Evolutionary conservation across 1,139 yeast genomes (phyloP), one percentile per base, ranked within the genome.

Genomic region (Entelexis sorbosivorans): DNA sequence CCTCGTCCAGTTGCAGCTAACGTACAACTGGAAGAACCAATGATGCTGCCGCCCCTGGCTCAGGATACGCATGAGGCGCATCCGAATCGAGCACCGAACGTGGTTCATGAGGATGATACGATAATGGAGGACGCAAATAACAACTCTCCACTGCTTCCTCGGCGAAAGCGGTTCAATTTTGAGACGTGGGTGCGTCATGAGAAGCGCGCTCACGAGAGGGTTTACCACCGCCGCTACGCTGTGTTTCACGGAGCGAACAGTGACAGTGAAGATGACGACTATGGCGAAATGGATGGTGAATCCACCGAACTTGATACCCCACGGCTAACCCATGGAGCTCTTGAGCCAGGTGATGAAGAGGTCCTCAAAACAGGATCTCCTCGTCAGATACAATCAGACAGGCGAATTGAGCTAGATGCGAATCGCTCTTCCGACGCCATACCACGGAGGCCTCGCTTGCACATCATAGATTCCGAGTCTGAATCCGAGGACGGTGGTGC

Each of bases 211-310:
- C 56, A 54, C 32, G 57, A 54, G 16, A 32, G 40, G 24, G 54
- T 54, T 5, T 50, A 54, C 26, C 48, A 43, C 8, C 39, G 48
- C 5, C 19, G 49, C 13, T 44, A 50, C 29, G 38, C 19, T 16
- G 46, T 42, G 10, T 54, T 48, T 20, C 55, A 54, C 32, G 57
- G 59, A 6, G 59, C 55, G 2, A 11, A 34, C 10, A 55, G 55
- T 36, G 58, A 55, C 24, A 55, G 56, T 33, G 58, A 56, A 14
- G 58, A 55, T 28, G 53, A 51, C 11, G 50, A 48, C 26, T 42
- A 36, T 26, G 50, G 50, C 3, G 43, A 35, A 11, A 35, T 48
- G 32, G 50, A 39, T 32, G 24, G 26, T 14, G 45, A 11, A 14
- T 20, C 28, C 13, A 33, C 10, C n/a, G 35, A 35, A 3, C 10